Conservation (phyloP, 2,329 filamentous ascomycete genomes). For the Aspergillus unguis region DNA sequence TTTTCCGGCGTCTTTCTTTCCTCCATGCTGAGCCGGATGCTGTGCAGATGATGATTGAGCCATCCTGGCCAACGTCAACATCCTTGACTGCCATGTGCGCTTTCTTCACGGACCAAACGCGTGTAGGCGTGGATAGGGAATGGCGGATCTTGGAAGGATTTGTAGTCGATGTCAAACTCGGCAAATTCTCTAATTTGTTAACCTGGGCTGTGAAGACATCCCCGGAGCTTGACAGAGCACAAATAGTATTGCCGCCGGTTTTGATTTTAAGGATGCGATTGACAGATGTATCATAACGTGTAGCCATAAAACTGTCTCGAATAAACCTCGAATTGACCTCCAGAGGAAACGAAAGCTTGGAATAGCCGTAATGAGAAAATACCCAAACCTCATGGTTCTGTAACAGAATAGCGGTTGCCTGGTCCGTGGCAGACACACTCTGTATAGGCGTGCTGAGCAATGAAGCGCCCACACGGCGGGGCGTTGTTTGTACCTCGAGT, state of each 20-base stretch:
- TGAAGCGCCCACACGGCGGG: slow-evolving; percentile 83
- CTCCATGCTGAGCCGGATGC: slow-evolving; percentile 91
- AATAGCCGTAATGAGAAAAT: slow-evolving; percentile 93
- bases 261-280: slow-evolving; percentile 73
- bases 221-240: slow-evolving; percentile 76
- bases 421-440: slow-evolving; percentile 83
- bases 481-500: slow-evolving; percentile 74
- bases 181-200: slow-evolving; percentile 62
- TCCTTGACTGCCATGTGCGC: slow-evolving; percentile 79
- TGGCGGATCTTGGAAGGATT: slow-evolving; percentile 88
- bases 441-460: slow-evolving; percentile 69
- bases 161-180: slow-evolving; percentile 70
- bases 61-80: slow-evolving; percentile 84
- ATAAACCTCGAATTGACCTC: slow-evolving; percentile 69
- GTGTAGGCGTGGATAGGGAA: slow-evolving; percentile 71
- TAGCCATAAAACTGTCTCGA: slow-evolving; percentile 62
- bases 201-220: slow-evolving; percentile 85
- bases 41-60: slow-evolving; percentile 91
- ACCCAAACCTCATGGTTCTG: slow-evolving; percentile 88
- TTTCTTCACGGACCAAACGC: slow-evolving; percentile 86
- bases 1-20: slow-evolving; percentile 75
- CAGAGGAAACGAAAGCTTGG: slow-evolving; percentile 79
- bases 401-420: slow-evolving; percentile 79
- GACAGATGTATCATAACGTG: slow-evolving; percentile 60
- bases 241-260: slow-evolving; percentile 86